Percentiles rank a stretch among this genome's conserved stretches.
Evolutionary conservation across 352 stramenopile genomes (phyloP).

Genomic region (Phytophthora boehmeriae): DNA sequence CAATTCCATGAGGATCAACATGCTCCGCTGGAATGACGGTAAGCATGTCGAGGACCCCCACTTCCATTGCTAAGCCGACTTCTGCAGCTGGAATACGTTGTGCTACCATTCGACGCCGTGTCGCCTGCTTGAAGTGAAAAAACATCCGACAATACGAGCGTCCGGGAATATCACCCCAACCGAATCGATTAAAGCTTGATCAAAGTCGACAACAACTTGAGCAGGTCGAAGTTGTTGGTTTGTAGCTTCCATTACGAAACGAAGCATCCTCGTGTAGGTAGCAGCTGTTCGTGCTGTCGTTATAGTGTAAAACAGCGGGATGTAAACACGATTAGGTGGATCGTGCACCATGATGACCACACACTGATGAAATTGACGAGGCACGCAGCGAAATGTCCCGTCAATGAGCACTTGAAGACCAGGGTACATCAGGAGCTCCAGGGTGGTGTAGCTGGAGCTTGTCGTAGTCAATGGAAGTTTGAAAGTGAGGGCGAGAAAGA

Average conservation of each 20-base stretch:
- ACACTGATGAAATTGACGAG: conserved; percentile 21
- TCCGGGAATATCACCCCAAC: conserved; percentile 9
- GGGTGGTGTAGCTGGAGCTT: too few relatives aligned
- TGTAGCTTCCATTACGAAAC: conserved; percentile 5
- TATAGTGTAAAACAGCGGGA: conserved; percentile 18
- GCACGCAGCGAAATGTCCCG: conserved; percentile 22
- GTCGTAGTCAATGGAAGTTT: too few relatives aligned
- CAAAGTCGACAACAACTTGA: conserved; percentile 17
- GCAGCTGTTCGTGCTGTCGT: conserved; percentile 1
- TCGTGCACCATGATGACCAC: conserved; percentile 27
- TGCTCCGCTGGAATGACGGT: background rate
- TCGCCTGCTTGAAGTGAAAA: conserved; percentile 24
- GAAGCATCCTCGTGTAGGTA: conserved; percentile 17
- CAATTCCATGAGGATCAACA: background rate
- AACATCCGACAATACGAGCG: conserved; percentile 8
- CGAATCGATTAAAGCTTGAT: conserved; percentile 18
- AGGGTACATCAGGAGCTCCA: background rate
- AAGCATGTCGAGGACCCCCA: conserved; percentile 4
- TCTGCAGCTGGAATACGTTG: background rate
- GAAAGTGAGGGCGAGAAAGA: too few relatives aligned
- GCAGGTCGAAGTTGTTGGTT: conserved; percentile 9
- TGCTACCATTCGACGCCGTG: background rate
- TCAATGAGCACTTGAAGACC: too few relatives aligned
- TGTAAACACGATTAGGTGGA: conserved; percentile 4
- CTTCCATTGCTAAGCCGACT: conserved; percentile 2